Percentiles rank a stretch among this genome's conserved stretches.
Evolutionary conservation across 2,329 filamentous ascomycete species (phyloP).

Genomic region (Aspergillus brunneoviolaceus): DNA sequence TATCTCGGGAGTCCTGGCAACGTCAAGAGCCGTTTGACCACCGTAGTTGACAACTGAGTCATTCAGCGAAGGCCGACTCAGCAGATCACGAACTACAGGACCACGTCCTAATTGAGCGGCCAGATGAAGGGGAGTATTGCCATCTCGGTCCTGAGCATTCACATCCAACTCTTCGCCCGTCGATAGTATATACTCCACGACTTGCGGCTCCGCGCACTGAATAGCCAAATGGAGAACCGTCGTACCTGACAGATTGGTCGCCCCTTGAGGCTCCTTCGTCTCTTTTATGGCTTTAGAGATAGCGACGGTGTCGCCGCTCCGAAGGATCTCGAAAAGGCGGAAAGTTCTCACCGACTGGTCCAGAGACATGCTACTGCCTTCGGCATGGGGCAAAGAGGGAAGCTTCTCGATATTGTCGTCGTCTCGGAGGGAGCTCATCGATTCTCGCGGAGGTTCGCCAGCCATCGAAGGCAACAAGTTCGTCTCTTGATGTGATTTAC

Average conservation of each 20-base stretch:
- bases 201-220: conserved; percentile 87
- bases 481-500: conserved; percentile 28
- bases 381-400: conserved; percentile 34
- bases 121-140: conserved; percentile 88
- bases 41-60: conserved; percentile 83
- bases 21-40: conserved; percentile 80
- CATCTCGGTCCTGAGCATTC: conserved; percentile 88
- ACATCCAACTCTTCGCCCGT: conserved; percentile 71
- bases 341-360: conserved; percentile 96
- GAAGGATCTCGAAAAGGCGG: conserved; percentile 85
- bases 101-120: conserved; percentile 79
- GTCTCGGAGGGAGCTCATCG: conserved; percentile 25
- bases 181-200: conserved; percentile 92
- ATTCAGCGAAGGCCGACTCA: conserved; percentile 81
- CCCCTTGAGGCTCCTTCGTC: conserved; percentile 53
- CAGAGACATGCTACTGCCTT: conserved; percentile 55
- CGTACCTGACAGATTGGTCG: conserved; percentile 61
- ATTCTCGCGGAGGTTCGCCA: conserved; percentile 29
- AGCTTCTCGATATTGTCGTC: conserved; percentile 32
- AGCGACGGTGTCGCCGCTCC: conserved; percentile 84
- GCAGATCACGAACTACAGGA: conserved; percentile 75
- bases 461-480: conserved; percentile 23
- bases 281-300: conserved; percentile 79
- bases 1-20: conserved; percentile 89
- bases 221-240: conserved; percentile 91